Evolutionary conservation across 345 rosid genomes (phyloP), one percentile per base, ranked within the genome.

Genomic region (Physaria fendleri): DNA sequence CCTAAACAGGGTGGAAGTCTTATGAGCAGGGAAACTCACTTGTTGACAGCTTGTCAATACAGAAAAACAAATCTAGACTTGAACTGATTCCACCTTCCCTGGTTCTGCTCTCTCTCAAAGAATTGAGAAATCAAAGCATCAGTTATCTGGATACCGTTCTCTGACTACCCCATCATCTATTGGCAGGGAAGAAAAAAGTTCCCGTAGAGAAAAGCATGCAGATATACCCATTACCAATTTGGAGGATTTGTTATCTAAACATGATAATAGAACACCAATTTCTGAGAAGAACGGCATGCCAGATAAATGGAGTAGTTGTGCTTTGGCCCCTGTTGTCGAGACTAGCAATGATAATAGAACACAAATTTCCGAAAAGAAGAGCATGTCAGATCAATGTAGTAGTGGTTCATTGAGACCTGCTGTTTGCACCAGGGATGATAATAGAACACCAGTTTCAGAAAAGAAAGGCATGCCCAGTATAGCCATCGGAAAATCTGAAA

Each of bases 91-190:
- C 80, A 61, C 68, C 87, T 21, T 69, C 12, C 59, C 39, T 55
- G 65, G 78, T 37, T 74, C 71, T 62, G 45, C 78, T 64, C 68
- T 78, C 50, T 73, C 61, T 62, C 81, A 72, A 39, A 78, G 74
- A 55, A 69, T 65, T 74, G 81, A 82, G 65, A 79, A 64, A 45
- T 70, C 87, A 32, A 78, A 80, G 67, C 68, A 47, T 45, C 71
- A 66, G 39, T 64, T 80, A 56, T 71, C 73, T 3, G 71, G 74
- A 60, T 30, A 52, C 66, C 72, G 71, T 30, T 71, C 81, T 65
- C 35, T 56, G 45, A 48, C 66, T 61, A 75, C 77, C 59, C 66
- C 80, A 34, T 35, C 55, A 35, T 39, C 38, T 72, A 29, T 33
- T 58, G 71, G 53, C 64, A 48, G 44, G 51, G 70, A 76, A 48